A percentile compares a stretch with the other conserved stretches of the same genome.
phyloP scores from a whole-genome alignment of 2,329 filamentous ascomycete species.

The Elsinoe batatas region DNA sequence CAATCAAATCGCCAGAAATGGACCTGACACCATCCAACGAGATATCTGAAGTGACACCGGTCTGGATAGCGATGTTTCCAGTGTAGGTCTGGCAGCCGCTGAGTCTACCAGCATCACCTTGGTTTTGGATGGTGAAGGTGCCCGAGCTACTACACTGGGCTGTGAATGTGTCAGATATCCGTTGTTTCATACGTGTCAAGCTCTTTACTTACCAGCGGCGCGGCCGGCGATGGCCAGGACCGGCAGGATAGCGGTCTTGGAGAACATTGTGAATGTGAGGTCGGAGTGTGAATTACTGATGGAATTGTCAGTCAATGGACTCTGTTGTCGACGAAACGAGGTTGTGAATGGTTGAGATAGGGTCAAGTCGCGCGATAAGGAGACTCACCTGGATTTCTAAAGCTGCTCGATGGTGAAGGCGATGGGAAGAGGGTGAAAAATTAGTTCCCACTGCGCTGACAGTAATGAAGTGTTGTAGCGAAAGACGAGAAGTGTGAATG shows the following conservation, averaged over 20 bases:
- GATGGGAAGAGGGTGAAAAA: background rate
- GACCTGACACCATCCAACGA: conserved; percentile 51
- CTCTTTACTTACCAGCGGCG: conserved; percentile 38
- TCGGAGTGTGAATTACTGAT: conserved; percentile 8
- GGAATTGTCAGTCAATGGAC: background rate
- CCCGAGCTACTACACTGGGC: conserved; percentile 33
- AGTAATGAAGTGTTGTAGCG: conserved; percentile 7
- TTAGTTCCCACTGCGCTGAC: conserved; percentile 4
- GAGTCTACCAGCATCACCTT: conserved; percentile 50
- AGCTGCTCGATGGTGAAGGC: conserved; percentile 11
- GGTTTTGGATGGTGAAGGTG: conserved; percentile 50
- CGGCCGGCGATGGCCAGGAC: conserved; percentile 44
- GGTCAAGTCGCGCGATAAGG: background rate
- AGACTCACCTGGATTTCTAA: conserved; percentile 12
- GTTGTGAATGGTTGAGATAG: conserved; percentile 1
- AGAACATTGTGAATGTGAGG: conserved; percentile 36
- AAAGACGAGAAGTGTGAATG: conserved; percentile 2
- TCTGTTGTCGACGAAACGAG: background rate
- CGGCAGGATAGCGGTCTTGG: conserved; percentile 47
- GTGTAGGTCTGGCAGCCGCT: conserved; percentile 56
- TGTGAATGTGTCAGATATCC: conserved; percentile 14
- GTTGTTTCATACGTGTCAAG: background rate
- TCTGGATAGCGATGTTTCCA: conserved; percentile 58
- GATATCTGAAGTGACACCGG: conserved; percentile 47
- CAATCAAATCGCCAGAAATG: conserved; percentile 49